These are phyloP conservation scores for Didymella arachidicola DNA, from an alignment of 2,329 filamentous ascomycete species.

Conservation along the genomic window DNA sequence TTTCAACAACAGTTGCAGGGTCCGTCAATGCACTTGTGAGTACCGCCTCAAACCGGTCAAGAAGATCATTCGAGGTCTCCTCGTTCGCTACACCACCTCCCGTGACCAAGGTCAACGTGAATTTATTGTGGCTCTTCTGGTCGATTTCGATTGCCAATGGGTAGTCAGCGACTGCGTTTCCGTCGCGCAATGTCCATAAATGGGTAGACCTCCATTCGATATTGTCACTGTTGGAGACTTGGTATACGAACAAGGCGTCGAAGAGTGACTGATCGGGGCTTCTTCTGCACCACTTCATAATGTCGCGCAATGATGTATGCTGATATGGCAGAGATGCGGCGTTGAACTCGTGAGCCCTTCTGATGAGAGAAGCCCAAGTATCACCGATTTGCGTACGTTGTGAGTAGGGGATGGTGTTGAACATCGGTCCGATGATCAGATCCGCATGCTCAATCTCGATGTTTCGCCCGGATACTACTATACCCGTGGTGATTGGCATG, in stretches of 20 bases:
- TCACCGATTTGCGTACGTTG: slow-evolving; percentile 55
- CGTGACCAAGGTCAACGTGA: slow-evolving; percentile 68
- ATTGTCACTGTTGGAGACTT: slow-evolving; percentile 54
- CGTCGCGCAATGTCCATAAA: slow-evolving; percentile 63
- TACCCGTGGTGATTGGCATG: slow-evolving; percentile 67
- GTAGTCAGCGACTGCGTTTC: slow-evolving; percentile 66
- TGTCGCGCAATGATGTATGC: slow-evolving; percentile 77
- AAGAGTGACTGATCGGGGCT: slow-evolving; percentile 66
- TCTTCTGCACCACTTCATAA: slow-evolving; percentile 78
- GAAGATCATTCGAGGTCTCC: slow-evolving; percentile 49
- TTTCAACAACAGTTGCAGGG: slow-evolving; percentile 34
- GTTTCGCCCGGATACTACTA: slow-evolving; percentile 80
- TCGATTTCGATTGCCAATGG: slow-evolving; percentile 79
- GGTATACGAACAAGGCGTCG: slow-evolving; percentile 83
- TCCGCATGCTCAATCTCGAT: slow-evolving; percentile 73
- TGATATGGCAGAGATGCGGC: slow-evolving; percentile 74
- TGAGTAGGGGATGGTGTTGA: slow-evolving; percentile 85
- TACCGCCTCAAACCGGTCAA: slow-evolving; percentile 54
- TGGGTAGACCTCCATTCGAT: slow-evolving; percentile 33
- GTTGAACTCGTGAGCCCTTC: slow-evolving; percentile 74
- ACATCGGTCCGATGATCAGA: slow-evolving; percentile 78
- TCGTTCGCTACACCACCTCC: slow-evolving; percentile 57
- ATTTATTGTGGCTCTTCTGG: slow-evolving; percentile 55
- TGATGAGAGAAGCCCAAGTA: slow-evolving; percentile 68
- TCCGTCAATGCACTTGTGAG: slow-evolving; percentile 50